Base-by-base conservation (phyloP, 306 rosid genomes). In the Pyrus bretschneideri region DNA sequence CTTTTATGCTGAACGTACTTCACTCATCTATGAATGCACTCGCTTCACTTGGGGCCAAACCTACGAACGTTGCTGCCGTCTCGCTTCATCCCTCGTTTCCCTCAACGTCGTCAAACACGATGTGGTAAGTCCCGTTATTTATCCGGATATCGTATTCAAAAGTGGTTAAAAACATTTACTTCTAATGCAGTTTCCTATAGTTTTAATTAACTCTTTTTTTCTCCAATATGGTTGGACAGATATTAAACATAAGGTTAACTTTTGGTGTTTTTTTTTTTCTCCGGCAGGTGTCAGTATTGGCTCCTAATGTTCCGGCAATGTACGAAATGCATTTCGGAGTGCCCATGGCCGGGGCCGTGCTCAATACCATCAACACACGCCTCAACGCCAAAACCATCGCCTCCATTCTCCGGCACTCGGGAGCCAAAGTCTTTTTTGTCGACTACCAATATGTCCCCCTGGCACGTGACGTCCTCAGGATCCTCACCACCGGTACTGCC, bases 281-380 rank as follows among this genome's bases (percentile, higher is more conserved):
- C 7, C 19, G 19, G 19, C 80, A 93, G 98, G 96, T 92, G 1
- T 94, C 98, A 1, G 92, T 94, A 30, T 22, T 95, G 73, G 98
- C 98, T 1, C 98, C 98, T 1, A 94, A 94, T 72, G 77, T 92
- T 62, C 98, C 98, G 31, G 98, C 98, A 52, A 75, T 86, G 95
- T 95, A 92, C 45, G 98, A 95, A 93, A 92, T 95, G 97, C 98
- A 95, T 77, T 95, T 95, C 23, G 97, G 96, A 1, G 97, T 92
- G 60, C 95, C 98, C 1, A 95, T 95, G 98, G 98, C 97, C 0
- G 97, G 98, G 1, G 96, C 86, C 0, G 90, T 92, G 3, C 85
- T 95, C 2, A 95, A 92, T 92, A 78, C 97, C 27, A 82, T 95
- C 19, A 95, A 95, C 87, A 83, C 82, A 14, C 96, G 98, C 63